These are phyloP conservation scores for Lathyrus oleraceus DNA, from an alignment of 306 rosid genomes.

Conservation along the genomic window DNA sequence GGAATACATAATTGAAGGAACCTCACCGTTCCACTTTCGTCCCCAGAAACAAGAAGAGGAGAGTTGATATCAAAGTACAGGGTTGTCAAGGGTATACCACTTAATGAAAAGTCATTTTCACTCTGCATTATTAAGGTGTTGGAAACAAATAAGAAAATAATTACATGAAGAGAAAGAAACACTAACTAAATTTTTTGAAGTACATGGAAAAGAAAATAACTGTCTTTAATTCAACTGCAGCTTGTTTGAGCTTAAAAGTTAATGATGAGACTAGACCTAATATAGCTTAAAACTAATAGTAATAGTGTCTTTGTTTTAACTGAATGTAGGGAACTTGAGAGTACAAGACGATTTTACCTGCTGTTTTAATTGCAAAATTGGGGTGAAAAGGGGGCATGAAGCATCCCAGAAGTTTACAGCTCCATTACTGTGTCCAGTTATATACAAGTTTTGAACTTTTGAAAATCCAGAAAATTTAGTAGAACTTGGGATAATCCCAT, in stretches of 20 bases:
- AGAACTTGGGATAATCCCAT: slow-evolving; percentile 46
- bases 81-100: slow-evolving; percentile 79
- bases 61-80: slow-evolving; percentile 60
- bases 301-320: slow-evolving; percentile 9
- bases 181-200: background rate
- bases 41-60: slow-evolving; percentile 81
- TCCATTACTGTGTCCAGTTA: slow-evolving; percentile 89
- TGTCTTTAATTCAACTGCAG: slow-evolving; percentile 1
- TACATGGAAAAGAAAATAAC: background rate
- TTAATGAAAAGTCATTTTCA: slow-evolving; percentile 78
- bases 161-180: slow-evolving; percentile 1
- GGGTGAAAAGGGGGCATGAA: slow-evolving; percentile 64
- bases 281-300: background rate
- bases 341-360: slow-evolving; percentile 53
- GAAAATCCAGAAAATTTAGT: slow-evolving; percentile 74
- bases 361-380: slow-evolving; percentile 69
- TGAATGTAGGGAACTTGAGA: slow-evolving; percentile 13
- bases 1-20: slow-evolving; percentile 15
- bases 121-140: slow-evolving; percentile 52
- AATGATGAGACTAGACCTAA: background rate
- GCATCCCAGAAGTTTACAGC: slow-evolving; percentile 84
- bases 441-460: slow-evolving; percentile 70
- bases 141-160: slow-evolving; percentile 18
- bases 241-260: slow-evolving; percentile 21
- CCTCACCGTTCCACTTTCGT: slow-evolving; percentile 81